Percentiles rank a stretch among this genome's conserved stretches.
These are phyloP conservation scores for Myxozyma neotropica DNA, from an alignment of 805 yeast genomes.

Conservation along the genomic window DNA sequence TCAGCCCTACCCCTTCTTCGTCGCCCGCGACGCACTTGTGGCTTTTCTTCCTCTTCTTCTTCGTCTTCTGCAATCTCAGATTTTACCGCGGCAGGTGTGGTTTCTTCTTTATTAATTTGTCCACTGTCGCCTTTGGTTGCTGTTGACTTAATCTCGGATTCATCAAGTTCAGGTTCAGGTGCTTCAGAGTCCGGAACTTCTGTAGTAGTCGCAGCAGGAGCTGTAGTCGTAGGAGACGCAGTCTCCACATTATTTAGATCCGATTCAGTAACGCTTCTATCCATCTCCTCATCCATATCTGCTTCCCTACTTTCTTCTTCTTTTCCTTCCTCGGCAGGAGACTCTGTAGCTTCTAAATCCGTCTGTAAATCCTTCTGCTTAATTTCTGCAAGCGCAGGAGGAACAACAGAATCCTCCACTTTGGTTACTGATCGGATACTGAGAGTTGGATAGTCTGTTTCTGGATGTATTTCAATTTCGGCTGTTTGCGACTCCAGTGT, in stretches of 20 bases:
- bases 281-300: no score
- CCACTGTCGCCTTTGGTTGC: not conserved
- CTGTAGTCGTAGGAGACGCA: not conserved
- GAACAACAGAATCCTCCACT: no score
- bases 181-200: constrained; percentile 9
- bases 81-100: not conserved
- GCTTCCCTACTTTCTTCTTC: not conserved
- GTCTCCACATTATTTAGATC: not conserved
- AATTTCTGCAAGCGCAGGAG: not conserved
- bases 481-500: not conserved
- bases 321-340: not conserved
- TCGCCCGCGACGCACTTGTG: constrained; percentile 7
- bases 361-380: not conserved
- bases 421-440: not conserved
- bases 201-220: not conserved
- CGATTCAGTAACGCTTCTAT: no score
- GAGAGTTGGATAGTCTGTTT: not conserved
- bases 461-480: not conserved
- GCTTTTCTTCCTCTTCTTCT: constrained; percentile 3
- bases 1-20: constrained; percentile 3
- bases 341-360: not conserved
- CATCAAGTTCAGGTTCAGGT: constrained; percentile 2
- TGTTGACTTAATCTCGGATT: not conserved
- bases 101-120: not conserved
- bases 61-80: not conserved